Evolutionary conservation across 768 basidiomycete species (phyloP).

Genomic region (Lactarius sanguifluus): DNA sequence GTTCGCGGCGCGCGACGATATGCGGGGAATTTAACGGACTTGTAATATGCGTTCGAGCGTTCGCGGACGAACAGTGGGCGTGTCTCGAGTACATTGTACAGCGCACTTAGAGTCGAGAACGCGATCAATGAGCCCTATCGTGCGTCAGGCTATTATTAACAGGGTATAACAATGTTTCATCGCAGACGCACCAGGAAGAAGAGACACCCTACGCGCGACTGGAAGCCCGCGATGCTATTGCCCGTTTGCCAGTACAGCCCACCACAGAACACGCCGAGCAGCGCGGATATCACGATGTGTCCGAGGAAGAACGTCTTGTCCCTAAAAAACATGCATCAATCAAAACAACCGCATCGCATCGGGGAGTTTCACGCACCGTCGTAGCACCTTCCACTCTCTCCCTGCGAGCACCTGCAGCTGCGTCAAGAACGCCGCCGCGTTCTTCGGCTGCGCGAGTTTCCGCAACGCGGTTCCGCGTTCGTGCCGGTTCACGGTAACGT

Average conservation of each 20-base stretch:
- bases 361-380: conserved; percentile 48
- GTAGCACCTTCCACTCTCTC: conserved; percentile 82
- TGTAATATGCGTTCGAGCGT: conserved; percentile 81
- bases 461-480: conserved; percentile 24
- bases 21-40: conserved; percentile 42
- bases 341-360: neutral
- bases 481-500: neutral
- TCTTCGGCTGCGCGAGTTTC: conserved; percentile 36
- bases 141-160: neutral
- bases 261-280: conserved; percentile 87
- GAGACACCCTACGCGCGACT: conserved; percentile 87
- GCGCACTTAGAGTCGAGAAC: conserved; percentile 85
- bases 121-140: conserved; percentile 82
- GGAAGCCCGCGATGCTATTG: conserved; percentile 87
- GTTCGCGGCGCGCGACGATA: conserved; percentile 1
- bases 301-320: conserved; percentile 83
- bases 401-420: conserved; percentile 81
- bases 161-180: neutral
- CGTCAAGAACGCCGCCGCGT: conserved; percentile 82
- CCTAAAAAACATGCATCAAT: conserved; percentile 39
- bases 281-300: conserved; percentile 64
- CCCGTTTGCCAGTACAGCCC: conserved; percentile 84
- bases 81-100: conserved; percentile 84
- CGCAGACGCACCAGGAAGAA: conserved; percentile 75
- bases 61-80: conserved; percentile 89